Base-by-base conservation (phyloP, 495 filamentous ascomycete species). In the Podospora tetraspora region DNA sequence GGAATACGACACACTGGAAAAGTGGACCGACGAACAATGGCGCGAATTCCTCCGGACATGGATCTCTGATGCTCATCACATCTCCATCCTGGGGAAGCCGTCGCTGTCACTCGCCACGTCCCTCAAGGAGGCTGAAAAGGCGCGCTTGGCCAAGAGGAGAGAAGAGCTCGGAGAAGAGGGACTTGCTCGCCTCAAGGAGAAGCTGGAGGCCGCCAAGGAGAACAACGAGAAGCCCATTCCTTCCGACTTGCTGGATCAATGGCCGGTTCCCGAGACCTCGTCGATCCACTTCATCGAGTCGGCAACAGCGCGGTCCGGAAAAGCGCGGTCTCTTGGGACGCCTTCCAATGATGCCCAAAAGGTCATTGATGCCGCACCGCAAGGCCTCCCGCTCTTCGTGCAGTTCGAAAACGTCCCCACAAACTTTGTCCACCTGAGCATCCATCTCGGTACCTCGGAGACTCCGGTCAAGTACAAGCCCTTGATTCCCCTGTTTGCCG, bases 231-330 rank as follows among this genome's bases (percentile, higher is more conserved):
- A 88, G 74, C 86, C 90, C 56, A 92, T 95, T 58, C 92, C 92
- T 9, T 82, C 86, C 59, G 86, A 91, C 27, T 75, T 96, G 30
- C 80, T 98, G n/a, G 88, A 88, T 63, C 83, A 88, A 61, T 97
- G 96, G 80, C 75, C 84, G 58, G 90, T 99, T 43, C 96, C 95
- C 22, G 84, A 87, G 12, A 88, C 92, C 0, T 89, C 93, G 8
- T 94, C 93, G 0, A 95, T 97, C 58, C 92, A 97, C 77, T 97
- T 98, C 77, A 94, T 97, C 72, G 86, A 93, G 60, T 95, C 95
- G 0, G 87, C 84, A 9, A 97, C 93, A 1, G 95, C 93, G 34
- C 84, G 93, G 64, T 92, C 93, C 29, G 95, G 96, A 56, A 79
- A 88, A 71, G 96, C 96, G 13, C 81, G 87, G 66, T 83, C 86